Conservation (phyloP, 441 rosid species). For the Omphalea diandra region DNA sequence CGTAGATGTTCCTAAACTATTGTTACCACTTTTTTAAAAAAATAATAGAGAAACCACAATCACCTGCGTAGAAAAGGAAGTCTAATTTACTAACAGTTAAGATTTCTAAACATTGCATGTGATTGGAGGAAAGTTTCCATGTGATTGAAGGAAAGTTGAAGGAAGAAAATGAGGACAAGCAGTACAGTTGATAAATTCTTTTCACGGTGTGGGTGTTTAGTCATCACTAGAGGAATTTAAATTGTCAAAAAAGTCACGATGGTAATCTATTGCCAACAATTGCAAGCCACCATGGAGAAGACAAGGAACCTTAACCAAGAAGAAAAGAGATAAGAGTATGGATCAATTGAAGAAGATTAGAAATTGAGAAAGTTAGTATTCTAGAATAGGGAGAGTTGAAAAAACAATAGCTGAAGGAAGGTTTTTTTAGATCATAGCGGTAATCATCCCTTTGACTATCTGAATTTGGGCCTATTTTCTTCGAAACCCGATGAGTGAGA, state of each 20-base stretch:
- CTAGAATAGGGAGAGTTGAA: not conserved
- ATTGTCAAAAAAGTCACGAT: not conserved
- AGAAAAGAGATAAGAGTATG: not conserved
- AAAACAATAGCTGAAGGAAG: not conserved
- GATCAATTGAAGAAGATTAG: not conserved
- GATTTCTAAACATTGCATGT: not conserved
- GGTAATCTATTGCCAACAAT: not conserved
- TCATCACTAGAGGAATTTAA: not conserved
- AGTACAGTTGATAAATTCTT: not conserved
- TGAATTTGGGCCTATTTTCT: not conserved
- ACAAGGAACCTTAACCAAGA: not conserved
- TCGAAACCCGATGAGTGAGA: not conserved
- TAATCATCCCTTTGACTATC: not conserved
- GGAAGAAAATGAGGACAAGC: not conserved
- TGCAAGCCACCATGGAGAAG: not conserved
- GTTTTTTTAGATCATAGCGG: not conserved
- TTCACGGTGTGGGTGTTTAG: not conserved
- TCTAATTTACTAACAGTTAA: not conserved
- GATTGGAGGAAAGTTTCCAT: not conserved
- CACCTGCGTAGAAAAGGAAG: not conserved
- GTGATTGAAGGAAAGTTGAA: not conserved
- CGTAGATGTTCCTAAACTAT: not conserved
- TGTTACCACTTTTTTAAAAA: not conserved
- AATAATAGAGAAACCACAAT: not conserved
- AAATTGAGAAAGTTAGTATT: not conserved